Evolutionary conservation across 169 alveolate species (phyloP).

Genomic region (Plasmodium vinckei): DNA sequence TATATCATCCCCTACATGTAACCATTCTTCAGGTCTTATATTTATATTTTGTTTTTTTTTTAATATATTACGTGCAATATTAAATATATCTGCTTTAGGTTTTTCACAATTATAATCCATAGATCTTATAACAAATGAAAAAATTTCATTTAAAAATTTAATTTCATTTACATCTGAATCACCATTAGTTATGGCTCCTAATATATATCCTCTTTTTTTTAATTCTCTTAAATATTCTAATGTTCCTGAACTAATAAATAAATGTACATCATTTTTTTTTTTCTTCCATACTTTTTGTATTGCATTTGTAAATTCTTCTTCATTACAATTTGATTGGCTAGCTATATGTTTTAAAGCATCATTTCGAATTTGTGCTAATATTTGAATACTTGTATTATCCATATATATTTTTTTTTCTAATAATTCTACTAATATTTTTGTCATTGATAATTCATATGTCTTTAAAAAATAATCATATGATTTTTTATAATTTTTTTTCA

Average conservation of each 20-base stretch:
- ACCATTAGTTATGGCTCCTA: constrained; percentile 76
- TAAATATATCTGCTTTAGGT: constrained; percentile 61
- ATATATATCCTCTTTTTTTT: constrained; percentile 48
- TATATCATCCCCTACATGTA: constrained; percentile 73
- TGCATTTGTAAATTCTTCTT: constrained; percentile 35
- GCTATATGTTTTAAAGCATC: constrained; percentile 69
- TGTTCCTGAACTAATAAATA: constrained; percentile 68
- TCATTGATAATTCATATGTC: constrained; percentile 35
- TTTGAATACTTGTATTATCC: constrained; percentile 29
- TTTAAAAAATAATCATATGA: constrained; percentile 44
- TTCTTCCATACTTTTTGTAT: constrained; percentile 47
- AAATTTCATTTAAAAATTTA: constrained; percentile 63
- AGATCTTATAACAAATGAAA: constrained; percentile 54
- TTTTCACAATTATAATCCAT: constrained; percentile 68
- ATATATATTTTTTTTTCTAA: constrained; percentile 17
- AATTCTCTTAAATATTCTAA: constrained; percentile 60
- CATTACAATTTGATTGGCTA: constrained; percentile 50
- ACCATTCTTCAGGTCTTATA: constrained; percentile 34
- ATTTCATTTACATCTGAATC: constrained; percentile 64
- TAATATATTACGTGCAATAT: constrained; percentile 51
- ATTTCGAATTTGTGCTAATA: constrained; percentile 30
- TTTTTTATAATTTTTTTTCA: constrained; percentile 42
- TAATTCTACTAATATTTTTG: constrained; percentile 30
- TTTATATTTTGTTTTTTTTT: constrained; percentile 22
- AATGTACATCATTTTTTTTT: constrained; percentile 65